These are phyloP conservation scores for Penicillium olsonii DNA, from an alignment of 2,329 filamentous ascomycete genomes.

Conservation along the genomic window DNA sequence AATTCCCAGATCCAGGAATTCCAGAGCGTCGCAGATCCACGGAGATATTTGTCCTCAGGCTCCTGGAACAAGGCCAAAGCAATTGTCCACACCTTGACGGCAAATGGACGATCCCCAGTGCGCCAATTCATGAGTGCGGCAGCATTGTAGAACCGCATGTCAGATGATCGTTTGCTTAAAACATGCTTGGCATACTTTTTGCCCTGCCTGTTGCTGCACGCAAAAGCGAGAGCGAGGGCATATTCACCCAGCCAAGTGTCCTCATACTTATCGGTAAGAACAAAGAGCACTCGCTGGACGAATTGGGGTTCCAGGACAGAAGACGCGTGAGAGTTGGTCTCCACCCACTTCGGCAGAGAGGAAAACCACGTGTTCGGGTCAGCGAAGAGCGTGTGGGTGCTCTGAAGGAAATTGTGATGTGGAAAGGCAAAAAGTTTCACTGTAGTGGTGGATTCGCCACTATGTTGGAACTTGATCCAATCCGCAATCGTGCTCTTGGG, in stretches of 20 bases:
- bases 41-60: conserved; percentile 37
- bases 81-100: conserved; percentile 66
- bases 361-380: conserved; percentile 51
- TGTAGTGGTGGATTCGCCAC: conserved; percentile 10
- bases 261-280: conserved; percentile 51
- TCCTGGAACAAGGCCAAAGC: conserved; percentile 62
- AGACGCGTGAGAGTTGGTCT: conserved; percentile 24
- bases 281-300: conserved; percentile 57
- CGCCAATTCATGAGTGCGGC: conserved; percentile 73
- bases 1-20: conserved; percentile 69
- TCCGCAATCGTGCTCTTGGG: conserved; percentile 22
- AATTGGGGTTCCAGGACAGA: conserved; percentile 47
- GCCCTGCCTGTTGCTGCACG: conserved; percentile 55
- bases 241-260: conserved; percentile 66
- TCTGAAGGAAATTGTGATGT: conserved; percentile 41
- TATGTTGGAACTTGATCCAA: conserved; percentile 26
- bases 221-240: conserved; percentile 66
- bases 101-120: conserved; percentile 58
- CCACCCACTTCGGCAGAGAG: conserved; percentile 36
- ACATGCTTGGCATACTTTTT: conserved; percentile 73
- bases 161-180: conserved; percentile 67
- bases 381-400: conserved; percentile 58
- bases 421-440: conserved; percentile 37
- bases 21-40: conserved; percentile 53
- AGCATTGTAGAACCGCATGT: conserved; percentile 71